Base-by-base conservation (phyloP, 2,329 filamentous ascomycete genomes). In the Ceratocystis harringtonii region DNA sequence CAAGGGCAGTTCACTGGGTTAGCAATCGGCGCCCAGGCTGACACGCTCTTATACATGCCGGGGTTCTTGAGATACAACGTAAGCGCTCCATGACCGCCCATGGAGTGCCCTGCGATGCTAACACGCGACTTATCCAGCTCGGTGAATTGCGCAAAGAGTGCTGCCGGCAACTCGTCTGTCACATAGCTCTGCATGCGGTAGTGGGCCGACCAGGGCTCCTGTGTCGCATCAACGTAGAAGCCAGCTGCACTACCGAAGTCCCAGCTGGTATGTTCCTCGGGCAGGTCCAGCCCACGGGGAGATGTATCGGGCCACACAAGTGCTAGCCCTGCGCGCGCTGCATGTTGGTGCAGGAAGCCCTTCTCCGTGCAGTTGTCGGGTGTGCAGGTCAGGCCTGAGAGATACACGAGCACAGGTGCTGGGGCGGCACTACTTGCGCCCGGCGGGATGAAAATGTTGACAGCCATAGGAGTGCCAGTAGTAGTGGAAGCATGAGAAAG, bases 161-260 rank as follows among this genome's bases (percentile, higher is more conserved):
- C 79, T 17, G 80, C 77, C 0, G 92, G 92, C n/a, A 99, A 84
- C 77, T 99, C 94, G 64, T 82, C 76, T n/a, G 88, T 86, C 70
- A 99, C 82, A 79, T 99, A 99, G 68, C 82, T 85, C 80, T 97
- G 91, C 94, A 99, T 99, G 71, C 86, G 87, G 81, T 99, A 99
- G 74, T 90, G 84, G 64, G 79, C 78, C 67, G 78, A 78, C 80
- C 86, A 99, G 8, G 91, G 90, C 36, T 83, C 81, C 69, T 79
- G 80, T 3, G 85, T 89, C 8, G 92, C 91, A 75, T 99, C 87
- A 70, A 99, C 78, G 80, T 99, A 99, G 81, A 99, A 99, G 65
- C 90, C 90, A 0, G 94, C 94, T 4, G 89, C 92, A 68, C 84
- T 84, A 71, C 94, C 94, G 74, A 99, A 97, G 77, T 99, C 94